These are phyloP conservation scores for Mycogone perniciosa DNA, from an alignment of 2,329 filamentous ascomycete genomes.

Conservation along the genomic window DNA sequence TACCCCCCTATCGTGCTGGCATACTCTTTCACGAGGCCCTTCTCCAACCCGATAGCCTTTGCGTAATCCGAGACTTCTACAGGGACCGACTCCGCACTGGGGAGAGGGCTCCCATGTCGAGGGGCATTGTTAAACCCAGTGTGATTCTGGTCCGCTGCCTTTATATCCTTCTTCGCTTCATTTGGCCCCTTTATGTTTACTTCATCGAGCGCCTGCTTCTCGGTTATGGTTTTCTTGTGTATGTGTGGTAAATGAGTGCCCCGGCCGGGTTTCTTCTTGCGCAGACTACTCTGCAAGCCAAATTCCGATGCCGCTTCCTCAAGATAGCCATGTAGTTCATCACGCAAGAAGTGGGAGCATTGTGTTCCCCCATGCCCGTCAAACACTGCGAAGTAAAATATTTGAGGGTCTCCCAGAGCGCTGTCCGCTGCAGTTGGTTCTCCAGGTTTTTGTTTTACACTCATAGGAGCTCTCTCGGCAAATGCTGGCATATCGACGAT, in stretches of 20 bases:
- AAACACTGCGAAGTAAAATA: constrained; percentile 96
- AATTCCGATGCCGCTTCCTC: constrained; percentile 75
- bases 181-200: constrained; percentile 46
- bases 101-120: constrained; percentile 31
- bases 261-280: constrained; percentile 33
- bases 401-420: constrained; percentile 81
- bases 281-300: constrained; percentile 69
- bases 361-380: constrained; percentile 90
- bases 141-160: constrained; percentile 27
- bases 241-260: constrained; percentile 16
- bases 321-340: constrained; percentile 81
- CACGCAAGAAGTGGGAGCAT: constrained; percentile 79
- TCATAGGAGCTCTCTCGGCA: constrained; percentile 72
- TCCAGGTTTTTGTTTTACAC: constrained; percentile 43
- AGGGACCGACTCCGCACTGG: constrained; percentile 38
- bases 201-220: constrained; percentile 23
- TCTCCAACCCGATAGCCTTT: constrained; percentile 63
- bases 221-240: constrained; percentile 17
- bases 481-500: constrained; percentile 92
- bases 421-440: constrained; percentile 67
- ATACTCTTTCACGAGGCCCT: constrained; percentile 68
- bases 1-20: constrained; percentile 85
- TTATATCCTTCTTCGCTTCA: constrained; percentile 35
- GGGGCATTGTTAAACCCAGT: constrained; percentile 29
- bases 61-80: constrained; percentile 47